These are phyloP conservation scores for Carex kokanica DNA, from an alignment of 176 grass and related monocot species.

Conservation along the genomic window DNA sequence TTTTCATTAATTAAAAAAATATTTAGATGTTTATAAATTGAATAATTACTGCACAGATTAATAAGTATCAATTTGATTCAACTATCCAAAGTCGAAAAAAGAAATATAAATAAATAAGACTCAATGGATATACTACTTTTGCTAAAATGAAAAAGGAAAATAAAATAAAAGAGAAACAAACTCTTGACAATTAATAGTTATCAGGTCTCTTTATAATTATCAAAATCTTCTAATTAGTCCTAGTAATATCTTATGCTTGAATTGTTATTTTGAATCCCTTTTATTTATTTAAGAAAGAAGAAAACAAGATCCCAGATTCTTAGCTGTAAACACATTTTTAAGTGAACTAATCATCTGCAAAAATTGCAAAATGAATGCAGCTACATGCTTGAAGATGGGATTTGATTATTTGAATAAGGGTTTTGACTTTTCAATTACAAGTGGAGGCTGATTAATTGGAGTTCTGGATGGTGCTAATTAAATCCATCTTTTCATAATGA, in stretches of 20 bases:
- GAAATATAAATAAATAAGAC: not conserved
- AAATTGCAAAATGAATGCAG: constrained; percentile 9
- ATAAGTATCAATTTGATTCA: no score
- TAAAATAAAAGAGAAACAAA: not conserved
- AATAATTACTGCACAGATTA: no score
- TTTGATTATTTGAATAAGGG: constrained; percentile 7
- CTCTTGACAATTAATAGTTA: no score
- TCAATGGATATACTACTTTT: not conserved
- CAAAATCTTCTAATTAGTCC: no score
- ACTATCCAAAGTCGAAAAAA: not conserved
- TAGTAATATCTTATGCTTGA: no score
- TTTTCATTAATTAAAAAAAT: no score
- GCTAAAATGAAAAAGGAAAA: not conserved
- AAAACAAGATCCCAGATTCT: not conserved
- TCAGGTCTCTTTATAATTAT: no score
- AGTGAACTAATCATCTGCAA: not conserved
- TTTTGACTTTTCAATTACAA: not conserved
- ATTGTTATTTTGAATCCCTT: no score
- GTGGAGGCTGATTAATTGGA: not conserved
- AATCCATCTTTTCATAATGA: constrained; percentile 21
- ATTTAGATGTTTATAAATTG: no score
- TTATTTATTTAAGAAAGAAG: no score
- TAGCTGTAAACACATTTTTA: not conserved
- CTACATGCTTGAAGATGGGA: constrained; percentile 9
- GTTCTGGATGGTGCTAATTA: constrained; percentile 1